Base-by-base conservation (phyloP, 2,329 filamentous ascomycete genomes). In the Aspergillus carbonarius region DNA sequence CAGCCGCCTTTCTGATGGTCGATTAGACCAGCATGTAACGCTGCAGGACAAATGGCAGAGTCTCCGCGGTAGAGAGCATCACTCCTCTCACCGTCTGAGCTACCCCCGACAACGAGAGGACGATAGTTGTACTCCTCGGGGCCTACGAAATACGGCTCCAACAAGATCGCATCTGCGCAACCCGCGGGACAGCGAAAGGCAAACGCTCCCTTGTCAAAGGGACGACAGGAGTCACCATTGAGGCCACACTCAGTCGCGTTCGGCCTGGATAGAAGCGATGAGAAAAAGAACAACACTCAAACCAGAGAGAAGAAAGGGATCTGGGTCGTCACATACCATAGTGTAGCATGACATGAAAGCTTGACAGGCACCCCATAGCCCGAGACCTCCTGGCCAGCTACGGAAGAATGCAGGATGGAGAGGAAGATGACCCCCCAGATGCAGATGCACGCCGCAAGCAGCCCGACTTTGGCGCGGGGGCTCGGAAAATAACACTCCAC, bases 21-120 rank as follows among this genome's bases (percentile, higher is more conserved):
- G 63, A 86, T 79, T 64, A 86, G 77, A 27, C 84, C 85, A 18
- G 84, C 81, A 68, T 87, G 85, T 18, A 87, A 79, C 40, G 84
- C 85, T 3, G 84, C 81, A 15, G 79, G 80, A 64, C 85, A 87
- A 59, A 87, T 83, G 69, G 84, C 85, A 2, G 83, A 86, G 67
- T 87, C 85, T 17, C 81, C 82, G 13, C 85, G 82, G 66, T 87
- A 87, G 55, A 81, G 74, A 1, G 79, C 76, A 55, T 76, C 75
- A 4, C 75, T 70, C 5, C 74, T 71, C 20, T 75, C 69, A 15
- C 68, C 60, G 6, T 74, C 70, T 4, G 76, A 72, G 2, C 79
- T 78, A 1, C 84, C 84, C 25, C 84, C 84, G 37, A 87, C 74
- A 1, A 86, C 82, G 3, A 86, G 70, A 7, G 76, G 78, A 40